Evolutionary conservation across 345 rosid genomes (phyloP).

Genomic region (Bretschneidera sinensis): DNA sequence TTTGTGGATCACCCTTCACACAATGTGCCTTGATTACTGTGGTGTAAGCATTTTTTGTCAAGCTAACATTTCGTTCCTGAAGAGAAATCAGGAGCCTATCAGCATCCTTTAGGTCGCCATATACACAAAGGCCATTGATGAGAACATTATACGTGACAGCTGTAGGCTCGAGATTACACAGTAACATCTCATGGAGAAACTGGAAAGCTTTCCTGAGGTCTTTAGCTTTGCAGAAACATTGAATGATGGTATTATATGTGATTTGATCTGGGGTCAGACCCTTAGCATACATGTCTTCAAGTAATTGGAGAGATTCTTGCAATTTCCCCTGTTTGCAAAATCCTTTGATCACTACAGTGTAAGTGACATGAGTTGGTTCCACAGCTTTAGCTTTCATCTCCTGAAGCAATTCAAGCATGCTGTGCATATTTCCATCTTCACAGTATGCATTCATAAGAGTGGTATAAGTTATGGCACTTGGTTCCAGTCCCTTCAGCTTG

Average conservation of each 20-base stretch:
- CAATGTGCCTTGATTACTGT: constrained; percentile 74
- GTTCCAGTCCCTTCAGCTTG: constrained; percentile 41
- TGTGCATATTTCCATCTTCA: constrained; percentile 34
- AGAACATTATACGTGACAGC: constrained; percentile 55
- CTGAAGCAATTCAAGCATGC: constrained; percentile 34
- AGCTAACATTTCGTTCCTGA: constrained; percentile 24
- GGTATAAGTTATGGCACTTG: constrained; percentile 61
- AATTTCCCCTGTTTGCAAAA: constrained; percentile 46
- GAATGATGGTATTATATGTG: no score
- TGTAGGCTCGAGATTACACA: constrained; percentile 42
- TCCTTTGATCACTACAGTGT: constrained; percentile 58
- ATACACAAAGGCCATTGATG: constrained; percentile 51
- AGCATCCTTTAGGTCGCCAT: constrained; percentile 41
- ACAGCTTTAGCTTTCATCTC: constrained; percentile 48
- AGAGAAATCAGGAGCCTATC: constrained; percentile 44
- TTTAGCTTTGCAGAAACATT: no score
- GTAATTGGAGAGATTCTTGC: constrained; percentile 37
- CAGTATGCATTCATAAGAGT: constrained; percentile 70
- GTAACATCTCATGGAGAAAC: constrained; percentile 39
- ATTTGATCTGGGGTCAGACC: constrained; percentile 61
- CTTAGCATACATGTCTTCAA: constrained; percentile 42
- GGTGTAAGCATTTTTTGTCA: constrained; percentile 56
- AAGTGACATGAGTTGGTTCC: constrained; percentile 50
- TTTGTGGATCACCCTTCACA: constrained; percentile 52
- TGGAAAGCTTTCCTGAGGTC: constrained; percentile 41